Evolutionary conservation across 2,329 filamentous ascomycete genomes (phyloP), one percentile per base, ranked within the genome.

Genomic region (Albophoma yamanashiensis): DNA sequence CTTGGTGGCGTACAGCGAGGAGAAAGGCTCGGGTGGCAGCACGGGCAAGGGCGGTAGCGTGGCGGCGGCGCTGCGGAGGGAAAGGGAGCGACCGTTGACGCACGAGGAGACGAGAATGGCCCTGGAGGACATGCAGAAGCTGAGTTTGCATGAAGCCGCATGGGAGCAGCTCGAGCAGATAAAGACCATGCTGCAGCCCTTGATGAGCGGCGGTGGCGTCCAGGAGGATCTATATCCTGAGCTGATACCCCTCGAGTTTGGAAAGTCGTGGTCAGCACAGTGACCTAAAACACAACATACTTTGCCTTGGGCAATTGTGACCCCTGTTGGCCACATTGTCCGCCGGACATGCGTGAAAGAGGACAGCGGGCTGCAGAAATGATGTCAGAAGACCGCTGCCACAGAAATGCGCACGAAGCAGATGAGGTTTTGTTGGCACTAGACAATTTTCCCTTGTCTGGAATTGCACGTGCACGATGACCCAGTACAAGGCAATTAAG

Each of bases 1-100:
- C 57, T 40, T 71, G 40, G 75, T 77, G 12, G 72, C 71, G 2
- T 73, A 65, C 40, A 64, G 67, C 0, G 60, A 62, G 20, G 63
- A 55, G 22, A 63, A 61, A 47, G 61, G 43, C 7, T 2, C 31
- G 5, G 42, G 55, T 34, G 55, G 56, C 27, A 61, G 39, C 31
- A 42, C 47, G 55, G 34, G 2, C 22, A 45, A 59, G 31, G 52
- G 17, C 31, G 63, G 59, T 17, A 59, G 58, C n/a, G 64, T 67
- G 2, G 64, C 63, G 1, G 64, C 65, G 15, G 70, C 66, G 0
- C 59, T 74, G 31, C 47, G 56, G 4, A 61, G 25, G 38, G 72
- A 74, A 62, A 66, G 72, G 34, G 45, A 61, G 50, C 62, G 73
- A 39, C 67, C 66, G 0, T 43, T 73, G 61, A 72, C 68, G 2